Evolutionary conservation across 176 grass and related monocot genomes (phyloP).

Genomic region (Avena atlantica): DNA sequence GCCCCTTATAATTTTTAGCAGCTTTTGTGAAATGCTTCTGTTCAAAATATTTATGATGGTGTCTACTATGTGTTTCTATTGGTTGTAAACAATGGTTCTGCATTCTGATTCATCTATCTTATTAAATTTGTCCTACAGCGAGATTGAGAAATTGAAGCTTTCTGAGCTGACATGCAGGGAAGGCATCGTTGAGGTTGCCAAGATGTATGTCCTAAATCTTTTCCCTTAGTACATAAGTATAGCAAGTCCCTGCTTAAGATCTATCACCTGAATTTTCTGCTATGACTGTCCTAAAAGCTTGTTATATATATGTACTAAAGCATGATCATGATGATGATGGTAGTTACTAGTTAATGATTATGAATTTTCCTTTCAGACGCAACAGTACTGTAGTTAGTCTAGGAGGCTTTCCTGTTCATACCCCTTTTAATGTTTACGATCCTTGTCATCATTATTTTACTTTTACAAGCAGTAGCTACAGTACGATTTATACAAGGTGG

Average conservation of each 20-base stretch:
- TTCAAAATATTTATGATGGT: neutral
- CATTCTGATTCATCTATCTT: constrained; percentile 24
- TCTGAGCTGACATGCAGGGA: constrained; percentile 81
- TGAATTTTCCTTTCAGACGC: neutral
- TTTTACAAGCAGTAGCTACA: neutral
- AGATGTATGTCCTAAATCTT: constrained; percentile 57
- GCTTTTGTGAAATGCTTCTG: neutral
- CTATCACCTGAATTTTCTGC: neutral
- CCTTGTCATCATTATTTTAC: neutral
- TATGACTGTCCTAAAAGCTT: neutral
- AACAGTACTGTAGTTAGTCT: neutral
- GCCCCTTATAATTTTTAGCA: neutral
- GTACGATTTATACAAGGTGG: neutral
- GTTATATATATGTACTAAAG: neutral
- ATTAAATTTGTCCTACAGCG: constrained; percentile 52
- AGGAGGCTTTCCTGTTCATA: neutral
- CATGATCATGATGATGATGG: neutral
- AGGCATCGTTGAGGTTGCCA: constrained; percentile 84
- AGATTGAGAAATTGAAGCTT: constrained; percentile 91
- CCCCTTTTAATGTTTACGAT: neutral
- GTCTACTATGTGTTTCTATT: neutral
- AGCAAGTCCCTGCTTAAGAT: neutral
- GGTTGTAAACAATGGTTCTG: neutral
- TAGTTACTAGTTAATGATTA: neutral
- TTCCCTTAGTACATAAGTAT: neutral